Conservation (phyloP, 768 basidiomycete species). For the Pholiota molesta region DNA sequence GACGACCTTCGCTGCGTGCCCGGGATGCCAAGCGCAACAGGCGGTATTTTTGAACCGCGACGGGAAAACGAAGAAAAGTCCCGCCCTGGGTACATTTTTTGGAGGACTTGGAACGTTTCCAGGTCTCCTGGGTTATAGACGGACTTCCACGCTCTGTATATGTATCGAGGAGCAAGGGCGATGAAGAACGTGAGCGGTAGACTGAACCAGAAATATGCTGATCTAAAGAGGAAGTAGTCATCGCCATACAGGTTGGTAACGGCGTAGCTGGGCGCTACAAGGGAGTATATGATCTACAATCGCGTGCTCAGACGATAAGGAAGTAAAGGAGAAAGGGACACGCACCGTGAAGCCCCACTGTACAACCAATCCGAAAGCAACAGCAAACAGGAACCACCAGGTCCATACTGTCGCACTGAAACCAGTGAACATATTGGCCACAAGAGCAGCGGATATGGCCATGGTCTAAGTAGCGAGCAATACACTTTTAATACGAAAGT, state of each 20-base stretch:
- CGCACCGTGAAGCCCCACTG: conserved; percentile 79
- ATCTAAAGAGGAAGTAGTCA: conserved; percentile 74
- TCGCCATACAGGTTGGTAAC: conserved; percentile 75
- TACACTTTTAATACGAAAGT: background rate
- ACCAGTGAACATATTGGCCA: conserved; percentile 85
- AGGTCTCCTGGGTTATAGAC: conserved; percentile 78
- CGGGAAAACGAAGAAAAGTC: conserved; percentile 46
- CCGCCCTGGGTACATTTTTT: conserved; percentile 63
- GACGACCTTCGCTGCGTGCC: conserved; percentile 3
- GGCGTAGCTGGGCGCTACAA: conserved; percentile 74
- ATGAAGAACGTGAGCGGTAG: conserved; percentile 71
- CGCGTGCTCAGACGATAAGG: background rate
- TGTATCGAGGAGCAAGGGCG: conserved; percentile 77
- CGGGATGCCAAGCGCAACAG: background rate
- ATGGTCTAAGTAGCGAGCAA: conserved; percentile 62
- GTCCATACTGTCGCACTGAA: conserved; percentile 89
- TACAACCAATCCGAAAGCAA: conserved; percentile 80
- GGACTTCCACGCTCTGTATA: conserved; percentile 69
- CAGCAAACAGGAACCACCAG: conserved; percentile 82
- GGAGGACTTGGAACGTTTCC: conserved; percentile 74
- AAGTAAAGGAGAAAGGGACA: conserved; percentile 12
- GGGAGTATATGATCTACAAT: conserved; percentile 72
- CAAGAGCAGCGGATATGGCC: conserved; percentile 77
- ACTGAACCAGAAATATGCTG: conserved; percentile 87
- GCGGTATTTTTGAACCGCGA: background rate